Evolutionary conservation across 305 asterid genomes (phyloP).

Genomic region (Fraxinus albicans): DNA sequence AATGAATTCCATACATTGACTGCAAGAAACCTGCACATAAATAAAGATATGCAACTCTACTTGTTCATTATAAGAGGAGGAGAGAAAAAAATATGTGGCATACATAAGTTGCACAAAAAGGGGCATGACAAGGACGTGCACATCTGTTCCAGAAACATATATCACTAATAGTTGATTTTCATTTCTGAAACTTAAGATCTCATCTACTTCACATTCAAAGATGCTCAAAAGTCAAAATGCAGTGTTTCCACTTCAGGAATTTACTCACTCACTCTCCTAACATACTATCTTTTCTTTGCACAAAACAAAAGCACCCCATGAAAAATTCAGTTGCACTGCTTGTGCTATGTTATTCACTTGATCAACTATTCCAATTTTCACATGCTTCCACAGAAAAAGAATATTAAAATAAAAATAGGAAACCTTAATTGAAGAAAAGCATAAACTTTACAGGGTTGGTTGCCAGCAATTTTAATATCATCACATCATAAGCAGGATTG

Average conservation of each 20-base stretch:
- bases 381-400: not conserved
- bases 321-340: not conserved
- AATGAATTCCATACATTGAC: slow-evolving; percentile 57
- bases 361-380: not conserved
- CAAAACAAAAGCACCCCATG: not conserved
- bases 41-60: slow-evolving; percentile 3
- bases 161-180: not conserved
- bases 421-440: not conserved
- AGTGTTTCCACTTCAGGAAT: not conserved
- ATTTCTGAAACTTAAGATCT: not conserved
- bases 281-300: not conserved
- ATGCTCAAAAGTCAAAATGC: not conserved
- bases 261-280: not conserved
- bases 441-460: not conserved
- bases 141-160: not conserved
- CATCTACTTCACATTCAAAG: not conserved
- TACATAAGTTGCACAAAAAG: not conserved
- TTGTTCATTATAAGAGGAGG: not conserved
- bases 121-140: not conserved
- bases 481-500: not conserved
- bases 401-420: not conserved
- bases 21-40: slow-evolving; percentile 60
- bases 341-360: not conserved
- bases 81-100: not conserved
- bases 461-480: not conserved